Base-by-base conservation (phyloP, 257 asterid genomes). In the Solanum verrucosum region DNA sequence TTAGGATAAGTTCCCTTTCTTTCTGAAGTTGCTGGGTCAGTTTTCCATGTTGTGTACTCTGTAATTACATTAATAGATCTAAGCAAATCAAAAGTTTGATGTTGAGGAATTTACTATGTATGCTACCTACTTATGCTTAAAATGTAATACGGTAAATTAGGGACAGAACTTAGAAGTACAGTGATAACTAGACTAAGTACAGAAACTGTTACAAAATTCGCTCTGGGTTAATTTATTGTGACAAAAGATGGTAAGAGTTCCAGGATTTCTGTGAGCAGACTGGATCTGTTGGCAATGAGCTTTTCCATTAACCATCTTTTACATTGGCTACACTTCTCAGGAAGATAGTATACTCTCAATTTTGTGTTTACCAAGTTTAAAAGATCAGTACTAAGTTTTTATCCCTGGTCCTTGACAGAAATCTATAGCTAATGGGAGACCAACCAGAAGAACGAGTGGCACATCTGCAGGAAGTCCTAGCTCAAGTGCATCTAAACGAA, bases 401-500 rank as follows among this genome's bases (percentile, higher is more conserved):
- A 59, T 8, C n/a, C 78, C 49, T 86, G 86, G 89, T 73, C 31
- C 60, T 83, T 89, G 77, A 63, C 90, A 96, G 99, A 96, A 98
- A 91, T 85, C 94, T 70, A 74, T 88, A 67, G 60, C 92, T 90
- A 95, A 94, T 87, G 98, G 97, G 83, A 96, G 91, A 89, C 85
- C 93, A 79, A 70, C 93, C 49, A 95, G 94, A 92, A 93, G 94
- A 89, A 88, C 65, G 9, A 84, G 92, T 87, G 94, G 93, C 86
- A 86, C 93, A 87, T 83, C 98, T 84, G 65, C 94, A 87, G 92
- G 92, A 90, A 90, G 88, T 91, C 88, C 94, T 38, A 89, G 91
- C 88, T 89, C 96, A 86, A 91, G 94, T 92, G 87, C 95, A 84
- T 93, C 95, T 21, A 96, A 92, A 88, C 91, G 98, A 68, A 93